These are phyloP conservation scores for Glycine tomentella DNA, from an alignment of 306 rosid genomes.

Conservation along the genomic window DNA sequence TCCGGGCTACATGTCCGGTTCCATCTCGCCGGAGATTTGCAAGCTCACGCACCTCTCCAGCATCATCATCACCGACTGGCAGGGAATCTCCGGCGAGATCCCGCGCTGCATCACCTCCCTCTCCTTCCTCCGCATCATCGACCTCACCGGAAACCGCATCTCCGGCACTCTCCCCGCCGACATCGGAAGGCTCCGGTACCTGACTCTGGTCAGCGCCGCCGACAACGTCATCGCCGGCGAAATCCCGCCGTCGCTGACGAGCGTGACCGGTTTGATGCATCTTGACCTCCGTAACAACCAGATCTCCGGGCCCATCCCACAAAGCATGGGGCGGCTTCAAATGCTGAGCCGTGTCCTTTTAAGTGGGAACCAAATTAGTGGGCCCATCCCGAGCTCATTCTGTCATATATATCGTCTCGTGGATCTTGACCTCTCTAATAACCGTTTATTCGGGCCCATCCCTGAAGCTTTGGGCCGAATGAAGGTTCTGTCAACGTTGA, in stretches of 20 bases:
- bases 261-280: constrained; percentile 60
- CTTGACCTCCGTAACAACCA: constrained; percentile 82
- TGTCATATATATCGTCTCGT: constrained; percentile 65
- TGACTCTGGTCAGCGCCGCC: constrained; percentile 63
- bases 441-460: constrained; percentile 63
- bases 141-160: constrained; percentile 73
- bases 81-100: constrained; percentile 78
- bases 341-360: constrained; percentile 71
- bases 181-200: constrained; percentile 62
- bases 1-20: constrained; percentile 73
- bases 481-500: constrained; percentile 67
- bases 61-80: constrained; percentile 82
- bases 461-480: constrained; percentile 65
- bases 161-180: constrained; percentile 64
- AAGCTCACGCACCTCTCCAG: constrained; percentile 67
- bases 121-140: constrained; percentile 75
- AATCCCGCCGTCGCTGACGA: constrained; percentile 62
- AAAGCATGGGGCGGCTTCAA: constrained; percentile 48
- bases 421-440: constrained; percentile 77
- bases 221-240: constrained; percentile 68
- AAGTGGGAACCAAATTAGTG: constrained; percentile 67
- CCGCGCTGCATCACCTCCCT: constrained; percentile 68
- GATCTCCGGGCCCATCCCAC: constrained; percentile 69
- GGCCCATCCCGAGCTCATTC: constrained; percentile 65
- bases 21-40: constrained; percentile 72